Evolutionary conservation across 345 rosid species (phyloP), one percentile per base, ranked within the genome.

Genomic region (Linum tenue): DNA sequence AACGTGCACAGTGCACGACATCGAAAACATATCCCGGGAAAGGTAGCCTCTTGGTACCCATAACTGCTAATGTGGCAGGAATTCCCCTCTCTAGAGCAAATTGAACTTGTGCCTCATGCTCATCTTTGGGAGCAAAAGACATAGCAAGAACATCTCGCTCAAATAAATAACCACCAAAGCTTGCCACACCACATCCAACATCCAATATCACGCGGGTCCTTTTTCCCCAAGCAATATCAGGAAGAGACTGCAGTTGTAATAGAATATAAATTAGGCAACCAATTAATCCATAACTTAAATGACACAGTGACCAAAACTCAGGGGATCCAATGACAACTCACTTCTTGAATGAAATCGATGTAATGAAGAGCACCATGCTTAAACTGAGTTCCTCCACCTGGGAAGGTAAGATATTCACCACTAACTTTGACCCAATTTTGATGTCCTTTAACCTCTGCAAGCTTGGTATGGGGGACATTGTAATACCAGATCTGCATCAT

Each of bases 331-430:
- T n/a, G 3, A 57, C 3, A 57, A 37, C 60, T 57, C 60, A 57
- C 60, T 15, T 16, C 38, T 12, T 57, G 37, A 9, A 57, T 57
- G 37, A 57, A 57, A 37, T 57, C 60, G 38, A 57, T 57, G 38
- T 57, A 57, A 37, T 57, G 60, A 57, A 57, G 60, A 17, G 60
- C 60, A 7, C 60, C 60, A 22, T 57, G 60, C 37, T 57, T 57
- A 12, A 57, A 57, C 60, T 57, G 60, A 57, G 60, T 57, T 17
- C 60, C 60, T n/a, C 60, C 60, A 7, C 60, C 60, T 16, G 60
- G 60, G 22, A 57, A 57, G 5, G 60, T 57, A 57, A 57, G 60
- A 57, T 57, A 57, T 57, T 57, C 60, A 9, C 60, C 60, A 3
- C 36, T 57, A 12, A 57, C 60, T 57, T 57, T 57, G 5, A 57